Percentiles rank a stretch among this genome's conserved stretches.
phyloP scores from a whole-genome alignment of 106 monocot species.

The Ottelia alismoides region DNA sequence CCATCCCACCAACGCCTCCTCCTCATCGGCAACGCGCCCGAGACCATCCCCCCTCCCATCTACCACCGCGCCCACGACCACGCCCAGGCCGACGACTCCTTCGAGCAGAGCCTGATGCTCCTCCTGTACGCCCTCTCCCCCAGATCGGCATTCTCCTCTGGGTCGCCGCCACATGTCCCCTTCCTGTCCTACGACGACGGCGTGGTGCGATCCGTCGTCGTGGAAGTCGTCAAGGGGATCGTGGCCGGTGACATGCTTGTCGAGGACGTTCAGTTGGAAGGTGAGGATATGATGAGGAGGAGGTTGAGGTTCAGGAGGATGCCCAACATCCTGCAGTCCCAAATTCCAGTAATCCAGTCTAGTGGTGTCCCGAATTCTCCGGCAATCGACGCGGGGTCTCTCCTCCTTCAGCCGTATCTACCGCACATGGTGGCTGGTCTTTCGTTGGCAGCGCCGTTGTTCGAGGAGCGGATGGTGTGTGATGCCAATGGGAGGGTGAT shows the following conservation, averaged over 20 bases:
- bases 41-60: conserved; percentile 5
- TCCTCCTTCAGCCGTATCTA: conserved; percentile 65
- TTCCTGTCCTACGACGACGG: conserved; percentile 69
- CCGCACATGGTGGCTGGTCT: conserved; percentile 61
- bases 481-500: conserved; percentile 39
- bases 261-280: conserved; percentile 63
- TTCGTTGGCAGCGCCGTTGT: conserved; percentile 11
- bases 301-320: conserved; percentile 72
- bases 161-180: conserved; percentile 38
- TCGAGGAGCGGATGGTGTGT: conserved; percentile 11
- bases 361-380: not conserved
- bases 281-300: conserved; percentile 22
- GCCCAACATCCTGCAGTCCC: conserved; percentile 78
- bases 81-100: too few species aligned
- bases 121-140: conserved; percentile 69
- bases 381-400: not conserved
- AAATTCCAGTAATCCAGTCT: conserved; percentile 18
- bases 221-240: conserved; percentile 36
- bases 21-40: conserved; percentile 27
- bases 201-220: conserved; percentile 21
- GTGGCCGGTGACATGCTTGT: conserved; percentile 60
- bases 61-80: conserved; percentile 5
- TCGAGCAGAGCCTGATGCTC: conserved; percentile 24
- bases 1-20: conserved; percentile 43
- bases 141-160: conserved; percentile 18